Conservation (phyloP, 352 stramenopile species). For the Phytopythium helicoides region DNA sequence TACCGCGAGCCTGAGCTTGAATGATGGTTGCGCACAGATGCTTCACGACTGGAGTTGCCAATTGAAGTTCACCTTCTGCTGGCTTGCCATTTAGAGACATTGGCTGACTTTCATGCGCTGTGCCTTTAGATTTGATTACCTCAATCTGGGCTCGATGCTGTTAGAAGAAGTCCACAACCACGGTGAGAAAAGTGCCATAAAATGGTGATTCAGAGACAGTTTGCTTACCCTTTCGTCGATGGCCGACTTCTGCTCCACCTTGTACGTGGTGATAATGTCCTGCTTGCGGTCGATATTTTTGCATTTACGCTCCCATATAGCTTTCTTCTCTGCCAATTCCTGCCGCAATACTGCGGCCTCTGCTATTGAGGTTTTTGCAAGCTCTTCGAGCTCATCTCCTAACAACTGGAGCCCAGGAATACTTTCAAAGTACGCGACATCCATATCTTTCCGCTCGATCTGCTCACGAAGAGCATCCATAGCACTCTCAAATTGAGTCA, state of each 20-base stretch:
- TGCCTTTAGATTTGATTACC: not conserved
- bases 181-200: not conserved
- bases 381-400: constrained; percentile 42
- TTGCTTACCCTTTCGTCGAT: constrained; percentile 32
- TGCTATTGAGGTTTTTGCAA: constrained; percentile 30
- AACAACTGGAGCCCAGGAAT: constrained; percentile 55
- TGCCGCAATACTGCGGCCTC: constrained; percentile 33
- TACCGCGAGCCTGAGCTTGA: constrained; percentile 69
- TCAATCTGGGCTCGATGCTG: constrained; percentile 25
- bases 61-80: constrained; percentile 19
- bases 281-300: constrained; percentile 68
- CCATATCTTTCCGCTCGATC: constrained; percentile 76
- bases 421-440: constrained; percentile 76
- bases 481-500: constrained; percentile 34
- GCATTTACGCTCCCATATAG: constrained; percentile 44
- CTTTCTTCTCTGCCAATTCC: constrained; percentile 54
- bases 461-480: constrained; percentile 62
- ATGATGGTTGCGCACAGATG: constrained; percentile 78
- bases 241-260: constrained; percentile 48
- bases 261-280: constrained; percentile 70
- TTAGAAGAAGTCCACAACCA: not conserved
- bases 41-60: constrained; percentile 35
- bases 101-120: not conserved
- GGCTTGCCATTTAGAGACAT: constrained; percentile 3
- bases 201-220: not conserved